Evolutionary conservation across 2,329 filamentous ascomycete species (phyloP).

Genomic region (Xylaria sp.): DNA sequence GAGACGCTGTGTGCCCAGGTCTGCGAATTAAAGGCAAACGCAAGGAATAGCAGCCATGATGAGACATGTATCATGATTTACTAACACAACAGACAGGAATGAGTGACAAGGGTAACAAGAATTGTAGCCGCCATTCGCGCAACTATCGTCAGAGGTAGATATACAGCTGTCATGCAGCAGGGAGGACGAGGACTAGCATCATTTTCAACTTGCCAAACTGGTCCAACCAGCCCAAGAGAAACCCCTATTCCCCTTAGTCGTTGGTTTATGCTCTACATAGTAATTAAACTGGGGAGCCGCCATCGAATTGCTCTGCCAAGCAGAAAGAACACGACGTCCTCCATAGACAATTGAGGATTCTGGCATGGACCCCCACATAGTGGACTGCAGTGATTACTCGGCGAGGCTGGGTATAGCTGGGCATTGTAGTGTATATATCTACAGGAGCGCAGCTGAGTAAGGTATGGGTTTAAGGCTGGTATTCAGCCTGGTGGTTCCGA

Average conservation of each 20-base stretch:
- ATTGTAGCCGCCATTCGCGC: background rate
- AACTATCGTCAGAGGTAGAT: background rate
- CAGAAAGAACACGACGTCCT: background rate
- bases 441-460: too few relatives aligned
- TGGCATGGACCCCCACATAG: background rate
- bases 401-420: background rate
- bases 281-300: background rate
- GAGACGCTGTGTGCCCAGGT: conserved; percentile 16
- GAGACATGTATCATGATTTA: conserved; percentile 20
- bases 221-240: background rate
- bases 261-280: too few relatives aligned
- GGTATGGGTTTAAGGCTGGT: background rate
- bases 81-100: background rate
- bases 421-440: too few relatives aligned
- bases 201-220: background rate
- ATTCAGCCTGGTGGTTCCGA: background rate
- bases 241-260: conserved; percentile 8
- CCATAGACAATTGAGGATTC: background rate
- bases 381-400: background rate
- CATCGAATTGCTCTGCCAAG: background rate
- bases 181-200: background rate
- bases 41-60: conserved; percentile 12
- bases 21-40: background rate
- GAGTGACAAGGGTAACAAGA: background rate
- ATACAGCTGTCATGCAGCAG: background rate